Conservation (phyloP, 1,139 yeast genomes). For the Candida glucosophila region DNA sequence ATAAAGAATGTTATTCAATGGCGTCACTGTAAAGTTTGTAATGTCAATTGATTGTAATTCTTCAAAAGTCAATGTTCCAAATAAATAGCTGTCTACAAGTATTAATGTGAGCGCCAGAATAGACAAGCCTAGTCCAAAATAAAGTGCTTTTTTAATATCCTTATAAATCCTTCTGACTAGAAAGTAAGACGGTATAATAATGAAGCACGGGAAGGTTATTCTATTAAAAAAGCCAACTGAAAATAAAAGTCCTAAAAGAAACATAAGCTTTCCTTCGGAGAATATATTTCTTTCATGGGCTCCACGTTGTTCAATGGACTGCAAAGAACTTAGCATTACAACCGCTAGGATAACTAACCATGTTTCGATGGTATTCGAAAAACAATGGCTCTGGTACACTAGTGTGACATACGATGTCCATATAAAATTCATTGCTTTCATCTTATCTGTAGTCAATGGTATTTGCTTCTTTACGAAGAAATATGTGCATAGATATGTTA, state of each 20-base stretch:
- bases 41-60: conserved; percentile 30
- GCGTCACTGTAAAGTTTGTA: conserved; percentile 40
- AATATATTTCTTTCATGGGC: no score
- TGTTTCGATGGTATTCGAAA: conserved; percentile 84
- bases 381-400: conserved; percentile 78
- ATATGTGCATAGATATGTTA: no score
- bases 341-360: conserved; percentile 49
- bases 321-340: conserved; percentile 47
- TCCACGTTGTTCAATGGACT: conserved; percentile 40
- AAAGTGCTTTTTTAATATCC: conserved; percentile 12
- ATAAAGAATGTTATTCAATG: conserved; percentile 68
- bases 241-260: conserved; percentile 42
- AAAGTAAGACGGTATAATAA: conserved; percentile 56
- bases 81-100: conserved; percentile 48
- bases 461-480: background rate
- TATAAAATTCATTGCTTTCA: conserved; percentile 39
- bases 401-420: conserved; percentile 75
- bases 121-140: conserved; percentile 20
- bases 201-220: conserved; percentile 71
- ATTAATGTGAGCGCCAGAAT: conserved; percentile 33
- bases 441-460: background rate
- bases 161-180: conserved; percentile 19
- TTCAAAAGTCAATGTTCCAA: background rate
- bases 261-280: conserved; percentile 14
- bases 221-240: conserved; percentile 76